phyloP scores from a whole-genome alignment of 2,329 filamentous ascomycete genomes.

The Aspergillus texensis region DNA sequence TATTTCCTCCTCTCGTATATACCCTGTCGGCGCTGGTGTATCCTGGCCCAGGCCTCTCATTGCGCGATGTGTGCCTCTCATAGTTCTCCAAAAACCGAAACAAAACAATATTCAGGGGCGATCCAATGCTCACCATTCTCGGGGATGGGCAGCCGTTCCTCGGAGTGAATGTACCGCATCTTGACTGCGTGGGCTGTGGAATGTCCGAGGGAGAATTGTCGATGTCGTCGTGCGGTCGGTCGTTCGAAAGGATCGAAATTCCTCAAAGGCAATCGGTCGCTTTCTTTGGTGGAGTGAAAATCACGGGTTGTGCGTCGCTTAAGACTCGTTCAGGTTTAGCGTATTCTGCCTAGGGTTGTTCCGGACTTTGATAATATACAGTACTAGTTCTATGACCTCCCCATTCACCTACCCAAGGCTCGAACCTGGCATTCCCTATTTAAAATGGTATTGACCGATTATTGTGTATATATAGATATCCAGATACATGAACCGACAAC shows the following conservation, averaged over 20 bases:
- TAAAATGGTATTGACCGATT: not conserved
- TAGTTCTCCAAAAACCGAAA: conserved; percentile 19
- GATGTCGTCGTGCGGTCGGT: conserved; percentile 41
- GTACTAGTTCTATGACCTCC: too few species aligned
- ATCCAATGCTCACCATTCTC: conserved; percentile 80
- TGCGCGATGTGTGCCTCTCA: conserved; percentile 3
- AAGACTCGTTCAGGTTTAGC: conserved; percentile 41
- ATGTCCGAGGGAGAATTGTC: conserved; percentile 46
- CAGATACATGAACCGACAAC: not conserved
- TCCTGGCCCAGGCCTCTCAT: conserved; percentile 1
- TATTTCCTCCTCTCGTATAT: conserved; percentile 15
- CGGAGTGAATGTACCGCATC: conserved; percentile 99
- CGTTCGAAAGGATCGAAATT: conserved; percentile 44
- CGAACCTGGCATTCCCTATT: not conserved
- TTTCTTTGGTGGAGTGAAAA: conserved; percentile 44
- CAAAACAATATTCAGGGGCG: conserved; percentile 30
- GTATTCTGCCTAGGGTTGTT: conserved; percentile 35
- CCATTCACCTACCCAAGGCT: not conserved
- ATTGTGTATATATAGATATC: not conserved
- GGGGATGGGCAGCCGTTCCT: conserved; percentile 93
- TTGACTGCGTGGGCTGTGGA: conserved; percentile 60
- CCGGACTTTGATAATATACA: not conserved
- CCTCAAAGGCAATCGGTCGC: conserved; percentile 29
- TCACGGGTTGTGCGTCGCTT: conserved; percentile 51
- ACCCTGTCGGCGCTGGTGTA: conserved; percentile 8